Base-by-base conservation (phyloP, 345 rosid genomes). In the Anacardium occidentale region DNA sequence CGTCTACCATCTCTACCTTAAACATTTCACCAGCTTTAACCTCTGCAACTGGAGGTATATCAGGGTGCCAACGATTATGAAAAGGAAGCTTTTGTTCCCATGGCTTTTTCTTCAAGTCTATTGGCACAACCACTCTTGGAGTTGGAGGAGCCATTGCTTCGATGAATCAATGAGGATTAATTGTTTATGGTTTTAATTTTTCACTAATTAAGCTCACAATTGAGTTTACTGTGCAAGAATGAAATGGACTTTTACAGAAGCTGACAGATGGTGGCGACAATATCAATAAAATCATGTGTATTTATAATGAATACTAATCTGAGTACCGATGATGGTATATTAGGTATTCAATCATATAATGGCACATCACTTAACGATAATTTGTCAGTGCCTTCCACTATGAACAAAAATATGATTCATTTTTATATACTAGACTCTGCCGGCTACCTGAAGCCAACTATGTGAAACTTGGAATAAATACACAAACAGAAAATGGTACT, bases 31-130 rank as follows among this genome's bases (percentile, higher is more conserved):
- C 81, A 24, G 68, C 64, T 69, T 14, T 77, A 48, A 88, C 88
- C 64, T 83, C 82, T 0, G 83, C 82, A 9, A 87, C 84, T 1
- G 88, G 70, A 1, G 95, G 89, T 54, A 84, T 88, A 64, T 86
- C 82, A 6, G 91, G 98, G 79, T 88, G 98, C 97, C 97, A 87
- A 61, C 84, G 83, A 57, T 93, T 89, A 75, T 91, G 97, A 18
- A 91, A 86, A 13, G 93, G 86, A 29, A 76, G 75, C 50, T 57
- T 48, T 67, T 90, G 98, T 74, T 87, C 78, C 86, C 89, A 81
- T 81, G 96, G 96, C 74, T 85, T 84, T 87, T 81, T 88, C 80
- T 81, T 86, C 79, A 88, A 22, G 73, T 88, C 96, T 68, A 88
- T 70, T 50, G 89, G 83, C 66, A 87, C 76, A 15, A 85, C 89